Conservation (phyloP, 345 rosid genomes). For the Schrenkiella parvula region DNA sequence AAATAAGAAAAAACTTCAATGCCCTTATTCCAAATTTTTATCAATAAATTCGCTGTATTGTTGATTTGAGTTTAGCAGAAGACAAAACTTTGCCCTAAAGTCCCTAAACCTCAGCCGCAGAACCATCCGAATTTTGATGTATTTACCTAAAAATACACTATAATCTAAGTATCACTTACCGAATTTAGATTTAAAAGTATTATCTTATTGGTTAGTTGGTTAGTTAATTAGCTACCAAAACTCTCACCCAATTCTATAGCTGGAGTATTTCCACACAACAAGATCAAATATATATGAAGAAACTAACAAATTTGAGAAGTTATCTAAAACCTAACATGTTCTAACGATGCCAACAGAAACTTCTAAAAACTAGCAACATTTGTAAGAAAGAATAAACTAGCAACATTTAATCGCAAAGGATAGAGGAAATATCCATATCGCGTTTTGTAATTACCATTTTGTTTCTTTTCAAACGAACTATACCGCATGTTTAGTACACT, state of each 20-base stretch:
- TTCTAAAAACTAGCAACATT: not conserved
- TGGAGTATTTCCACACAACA: too few species aligned
- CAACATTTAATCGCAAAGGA: not conserved
- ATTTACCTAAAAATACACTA: conserved; percentile 33
- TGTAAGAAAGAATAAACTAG: not conserved
- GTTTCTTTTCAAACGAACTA: not conserved
- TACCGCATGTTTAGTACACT: too few species aligned
- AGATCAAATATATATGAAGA: not conserved
- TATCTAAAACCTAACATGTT: not conserved
- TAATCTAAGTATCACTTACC: not conserved
- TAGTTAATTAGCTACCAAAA: not conserved
- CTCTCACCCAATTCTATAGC: not conserved
- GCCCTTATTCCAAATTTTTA: not conserved
- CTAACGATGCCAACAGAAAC: not conserved
- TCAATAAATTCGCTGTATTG: not conserved
- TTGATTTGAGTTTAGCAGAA: not conserved
- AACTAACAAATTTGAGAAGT: not conserved
- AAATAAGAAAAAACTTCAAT: not conserved
- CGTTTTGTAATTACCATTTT: too few species aligned
- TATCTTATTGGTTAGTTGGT: not conserved
- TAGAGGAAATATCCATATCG: too few species aligned
- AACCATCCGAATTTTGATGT: conserved; percentile 34
- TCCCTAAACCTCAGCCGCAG: conserved; percentile 44
- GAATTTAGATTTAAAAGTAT: not conserved
- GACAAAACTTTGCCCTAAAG: conserved; percentile 35